Base-by-base conservation (phyloP, 345 rosid genomes). In the Zanthoxylum bungeanum region DNA sequence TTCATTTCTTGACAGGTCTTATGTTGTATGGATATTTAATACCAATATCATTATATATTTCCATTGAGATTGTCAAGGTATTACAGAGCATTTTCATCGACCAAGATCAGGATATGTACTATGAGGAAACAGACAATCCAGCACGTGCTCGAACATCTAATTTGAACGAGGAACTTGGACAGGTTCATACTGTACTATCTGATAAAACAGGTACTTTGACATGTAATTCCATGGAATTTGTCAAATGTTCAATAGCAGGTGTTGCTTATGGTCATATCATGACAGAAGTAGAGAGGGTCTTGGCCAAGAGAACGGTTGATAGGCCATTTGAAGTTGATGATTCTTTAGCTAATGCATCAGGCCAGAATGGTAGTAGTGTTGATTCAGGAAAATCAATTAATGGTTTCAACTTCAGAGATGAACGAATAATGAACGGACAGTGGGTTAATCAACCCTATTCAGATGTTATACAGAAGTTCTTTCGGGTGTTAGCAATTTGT, bases 171-270 rank as follows among this genome's bases (percentile, higher is more conserved):
- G 98, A 94, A 65, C 95, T 94, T 42, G 98, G 98, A 69, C 97
- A 94, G 82, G 85, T 92, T 27, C 82, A 83, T 78, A 88, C 87
- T 1, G 70, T 94, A 50, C 84, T 94, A n/a, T 92, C 98, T 0
- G 98, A 94, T 68, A 94, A 94, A 76, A 94, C 98, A 9, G 97
- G 98, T 58, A 94, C 98, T 74, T 67, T 94, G 83, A 94, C 97
- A 49, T 92, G 98, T 56, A 94, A 94, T 68, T 92, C 91, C 9
- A 92, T 94, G 98, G 98, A 92, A 81, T 92, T 94, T 82, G 91
- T 90, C 72, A 92, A 87, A 80, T 92, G 97, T 71, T 94, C 97
- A 0, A 85, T 94, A 36, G 85, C 88, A 56, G 98, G 97, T 57
- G 73, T 64, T 28, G 80, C 87, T 33, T 94, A 89, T 79, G 98